phyloP scores from a whole-genome alignment of 2,329 filamentous ascomycete species.

The Diaporthe ilicicola region DNA sequence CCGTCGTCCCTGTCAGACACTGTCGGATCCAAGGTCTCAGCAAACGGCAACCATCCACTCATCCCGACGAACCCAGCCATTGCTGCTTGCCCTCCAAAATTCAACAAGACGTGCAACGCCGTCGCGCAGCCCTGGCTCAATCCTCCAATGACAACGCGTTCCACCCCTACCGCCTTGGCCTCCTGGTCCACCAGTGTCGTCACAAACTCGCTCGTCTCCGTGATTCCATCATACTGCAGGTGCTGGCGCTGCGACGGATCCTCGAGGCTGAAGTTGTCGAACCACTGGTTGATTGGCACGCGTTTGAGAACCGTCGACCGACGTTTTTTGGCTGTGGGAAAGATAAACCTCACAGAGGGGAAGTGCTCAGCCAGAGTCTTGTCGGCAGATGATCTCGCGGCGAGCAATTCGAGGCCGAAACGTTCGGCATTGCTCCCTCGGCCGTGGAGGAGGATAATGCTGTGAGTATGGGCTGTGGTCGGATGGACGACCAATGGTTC shows the following conservation, averaged over 20 bases:
- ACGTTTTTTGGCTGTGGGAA: constrained; percentile 56
- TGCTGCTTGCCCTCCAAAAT: constrained; percentile 50
- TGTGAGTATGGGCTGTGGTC: constrained; percentile 34
- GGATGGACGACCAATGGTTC: neutral
- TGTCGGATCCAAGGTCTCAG: constrained; percentile 40
- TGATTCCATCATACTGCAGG: constrained; percentile 49
- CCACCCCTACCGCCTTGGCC: constrained; percentile 42
- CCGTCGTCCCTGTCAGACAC: constrained; percentile 12
- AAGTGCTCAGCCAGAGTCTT: constrained; percentile 23
- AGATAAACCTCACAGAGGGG: constrained; percentile 55
- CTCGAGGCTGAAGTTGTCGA: constrained; percentile 50
- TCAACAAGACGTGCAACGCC: constrained; percentile 49
- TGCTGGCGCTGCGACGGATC: constrained; percentile 37
- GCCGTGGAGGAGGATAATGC: constrained; percentile 58
- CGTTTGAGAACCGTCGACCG: constrained; percentile 50
- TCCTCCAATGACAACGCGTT: constrained; percentile 55
- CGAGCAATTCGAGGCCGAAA: constrained; percentile 52
- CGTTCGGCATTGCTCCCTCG: constrained; percentile 51
- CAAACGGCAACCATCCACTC: constrained; percentile 56
- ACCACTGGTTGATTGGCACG: constrained; percentile 53
- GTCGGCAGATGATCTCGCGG: constrained; percentile 29
- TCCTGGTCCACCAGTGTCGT: constrained; percentile 48
- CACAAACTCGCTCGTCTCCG: constrained; percentile 50
- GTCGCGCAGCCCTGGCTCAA: constrained; percentile 64
- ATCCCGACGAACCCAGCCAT: constrained; percentile 50